These are phyloP conservation scores for Spiraea crenata DNA, from an alignment of 331 rosid genomes.

Conservation along the genomic window DNA sequence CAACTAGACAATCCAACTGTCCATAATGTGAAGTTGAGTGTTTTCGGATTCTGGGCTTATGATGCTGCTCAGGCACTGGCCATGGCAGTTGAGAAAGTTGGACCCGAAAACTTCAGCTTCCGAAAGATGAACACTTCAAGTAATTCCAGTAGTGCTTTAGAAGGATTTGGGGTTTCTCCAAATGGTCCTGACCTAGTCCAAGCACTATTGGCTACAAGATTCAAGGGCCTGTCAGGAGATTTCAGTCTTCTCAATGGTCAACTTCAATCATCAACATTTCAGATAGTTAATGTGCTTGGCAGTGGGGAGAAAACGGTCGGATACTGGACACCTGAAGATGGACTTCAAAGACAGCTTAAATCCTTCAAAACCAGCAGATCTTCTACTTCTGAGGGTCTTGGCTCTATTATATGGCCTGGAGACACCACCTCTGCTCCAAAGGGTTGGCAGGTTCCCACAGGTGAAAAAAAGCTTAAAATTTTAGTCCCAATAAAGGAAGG, in stretches of 20 bases:
- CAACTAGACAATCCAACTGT: conserved; percentile 9
- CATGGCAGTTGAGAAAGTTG: conserved; percentile 28
- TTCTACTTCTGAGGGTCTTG: not conserved
- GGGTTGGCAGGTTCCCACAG: conserved; percentile 16
- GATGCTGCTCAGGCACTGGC: conserved; percentile 35
- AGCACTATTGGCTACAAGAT: not conserved
- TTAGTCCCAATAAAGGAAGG: not conserved
- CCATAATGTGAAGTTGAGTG: conserved; percentile 13
- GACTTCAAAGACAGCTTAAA: not conserved
- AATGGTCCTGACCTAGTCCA: conserved; percentile 12
- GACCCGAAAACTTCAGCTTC: not conserved
- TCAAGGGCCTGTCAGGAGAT: conserved; percentile 25
- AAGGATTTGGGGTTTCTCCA: conserved; percentile 3
- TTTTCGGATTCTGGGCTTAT: conserved; percentile 38
- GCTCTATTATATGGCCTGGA: conserved; percentile 16
- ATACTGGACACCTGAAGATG: not conserved
- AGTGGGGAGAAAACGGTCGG: not conserved
- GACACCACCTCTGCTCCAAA: not conserved
- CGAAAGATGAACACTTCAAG: not conserved
- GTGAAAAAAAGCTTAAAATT: conserved; percentile 7
- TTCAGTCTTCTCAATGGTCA: conserved; percentile 7
- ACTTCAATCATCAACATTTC: conserved; percentile 10
- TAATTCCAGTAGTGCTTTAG: not conserved
- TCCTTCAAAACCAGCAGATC: not conserved
- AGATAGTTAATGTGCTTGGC: conserved; percentile 24